Base-by-base conservation (phyloP, 768 basidiomycete species). In the Cystofilobasidium macerans region DNA sequence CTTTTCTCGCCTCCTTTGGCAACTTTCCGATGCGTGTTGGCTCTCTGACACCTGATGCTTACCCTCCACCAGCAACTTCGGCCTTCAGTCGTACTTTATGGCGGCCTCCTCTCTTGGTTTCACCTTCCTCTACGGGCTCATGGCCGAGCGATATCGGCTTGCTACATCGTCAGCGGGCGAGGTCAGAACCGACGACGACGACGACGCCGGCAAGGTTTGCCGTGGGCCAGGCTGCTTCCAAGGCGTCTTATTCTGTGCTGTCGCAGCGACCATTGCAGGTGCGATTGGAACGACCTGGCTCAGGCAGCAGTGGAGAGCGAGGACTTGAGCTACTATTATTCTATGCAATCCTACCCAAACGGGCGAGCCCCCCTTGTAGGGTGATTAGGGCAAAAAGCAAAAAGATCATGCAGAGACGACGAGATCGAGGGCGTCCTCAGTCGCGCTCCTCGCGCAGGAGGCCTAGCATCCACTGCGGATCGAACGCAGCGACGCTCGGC, bases 91-190 rank as follows among this genome's bases (percentile, higher is more conserved):
- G 12, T 57, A 57, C 43, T 40, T 57, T 11, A 56, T 64, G 28
- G 66, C 66, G 12, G 54, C 33, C 24, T 62, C 61, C 6, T 68
- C 66, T 13, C 56, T 68, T n/a, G 14, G 40, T 13, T 68, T 68
- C 57, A 68, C 66, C 7, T 68, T 57, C 54, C 61, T 68, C 20
- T 68, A 68, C 57, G 59, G 53, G 42, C 32, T 30, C 28, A 58
- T 66, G 16, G 65, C 65, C 32, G 38, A 57, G 6, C 56, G 28
- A 6, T 56, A 64, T 2, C 63, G 56, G 11, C 28, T 47, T 32
- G 20, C 26, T 1, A 40, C 22, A 14, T 35, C 22, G 40, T 36
- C 32, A 28, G 54, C 20, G 56, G 45, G 13, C 38, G n/a, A n/a
- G n/a, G n/a, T n/a, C 40, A 3, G 45, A 32, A 1, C 51, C 51